Base-by-base conservation (phyloP, 2,329 filamentous ascomycete species). In the Stenocarpella maydis region DNA sequence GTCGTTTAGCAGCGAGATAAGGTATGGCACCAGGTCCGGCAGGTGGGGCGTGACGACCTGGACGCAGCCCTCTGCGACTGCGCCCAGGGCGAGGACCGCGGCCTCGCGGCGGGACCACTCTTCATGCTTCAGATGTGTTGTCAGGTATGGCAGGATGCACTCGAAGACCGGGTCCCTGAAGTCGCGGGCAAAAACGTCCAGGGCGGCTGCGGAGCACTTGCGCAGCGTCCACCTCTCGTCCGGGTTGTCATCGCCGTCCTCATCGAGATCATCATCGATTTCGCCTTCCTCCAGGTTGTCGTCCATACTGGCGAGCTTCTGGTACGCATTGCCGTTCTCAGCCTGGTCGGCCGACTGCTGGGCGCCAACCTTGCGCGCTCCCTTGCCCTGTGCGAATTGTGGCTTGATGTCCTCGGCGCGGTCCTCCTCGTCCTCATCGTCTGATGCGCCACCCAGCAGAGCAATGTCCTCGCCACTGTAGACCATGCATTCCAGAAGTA, bases 91-190 rank as follows among this genome's bases (percentile, higher is more conserved):
- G 60, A 99, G 88, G 4, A 99, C 96, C 49, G 96, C 95, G 28
- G 96, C 95, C 81, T 99, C 96, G 66, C 96, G 90, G 76, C 95
- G 91, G 0, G 92, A 92, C 96, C 96, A 99, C 76, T 97, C 93
- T 2, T 87, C 83, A 77, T 98, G 94, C 78, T 91, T 92, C 67
- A 99, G 86, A 76, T 98, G 97, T 73, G 92, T 91, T 76, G 92
- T 95, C 67, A 99, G 84, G 79, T 98, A 99, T 0, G 96, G 95
- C 73, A 99, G 85, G 71, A 97, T 97, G 72, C 93, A 91, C 74
- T 94, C 90, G 79, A 99, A 99, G 39, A 99, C 94, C 1, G 91
- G 89, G 67, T 91, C 89, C 74, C 93, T 91, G 80, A 97, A 99
- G 72, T 97, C 93, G 65, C 91, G 92, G 21, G 96, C 94, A 75